Base-by-base conservation (phyloP, 345 rosid species). In the Xanthoceras sorbifolium region DNA sequence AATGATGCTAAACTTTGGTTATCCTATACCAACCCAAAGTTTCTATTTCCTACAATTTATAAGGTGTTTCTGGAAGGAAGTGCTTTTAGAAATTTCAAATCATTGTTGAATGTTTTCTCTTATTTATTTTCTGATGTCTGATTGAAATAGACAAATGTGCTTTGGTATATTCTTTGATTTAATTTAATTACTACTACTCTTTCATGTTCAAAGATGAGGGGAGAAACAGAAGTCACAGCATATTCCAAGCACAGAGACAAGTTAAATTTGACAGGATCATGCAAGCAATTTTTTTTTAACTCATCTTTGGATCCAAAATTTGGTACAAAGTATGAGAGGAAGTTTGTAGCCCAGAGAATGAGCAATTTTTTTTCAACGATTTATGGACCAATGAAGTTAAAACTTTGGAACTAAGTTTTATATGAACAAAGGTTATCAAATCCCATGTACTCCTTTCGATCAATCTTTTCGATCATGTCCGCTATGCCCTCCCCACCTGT, bases 401-500 rank as follows among this genome's bases (percentile, higher is more conserved):
- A 42, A 48, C 46, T 31, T 40, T 2, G 9, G 15, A 18, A 55
- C 59, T 68, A 72, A 50, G 75, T 0, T 31, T 66, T n/a, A 36
- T 76, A 82, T 0, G 75, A 64, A 36, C 86, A 85, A 32, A 82
- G 65, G 71, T 69, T 71, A 0, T 82, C 82, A 40, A 85, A 80
- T 48, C 88, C 86, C 88, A 85, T 75, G 60, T 80, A 80, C 71
- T 80, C 77, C 6, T 82, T 73, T 18, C 63, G 57, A 34, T 82
- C 75, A 36, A 82, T 72, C 77, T 38, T 78, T 69, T 69, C 60
- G 31, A 85, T 64, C 84, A 83, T 70, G 44, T 80, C 44, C 17
- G 23, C 86, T 68, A 85, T 60, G 66, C 86, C 88, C n/a, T 69
- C 74, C 8, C 86, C 86, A 31, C 86, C 88, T 85, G 73, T 67